phyloP scores from a whole-genome alignment of 2,329 filamentous ascomycete genomes.

The Camptophora hylomeconis region DNA sequence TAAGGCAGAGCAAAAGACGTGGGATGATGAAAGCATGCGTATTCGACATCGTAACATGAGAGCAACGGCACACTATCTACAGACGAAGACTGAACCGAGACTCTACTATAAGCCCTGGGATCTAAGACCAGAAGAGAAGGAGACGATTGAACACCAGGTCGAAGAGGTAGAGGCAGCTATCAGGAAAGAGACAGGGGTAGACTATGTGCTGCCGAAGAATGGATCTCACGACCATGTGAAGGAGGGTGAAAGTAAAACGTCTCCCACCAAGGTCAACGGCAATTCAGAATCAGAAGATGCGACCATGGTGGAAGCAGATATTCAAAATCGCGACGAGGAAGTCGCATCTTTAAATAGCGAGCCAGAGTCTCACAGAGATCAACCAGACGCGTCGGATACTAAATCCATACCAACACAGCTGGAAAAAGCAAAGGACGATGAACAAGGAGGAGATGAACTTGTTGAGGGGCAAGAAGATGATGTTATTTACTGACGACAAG shows the following conservation, averaged over 20 bases:
- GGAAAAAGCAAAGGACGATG: constrained; percentile 39
- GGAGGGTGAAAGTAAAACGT: constrained; percentile 16
- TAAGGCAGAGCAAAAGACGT: constrained; percentile 56
- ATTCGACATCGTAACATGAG: constrained; percentile 59
- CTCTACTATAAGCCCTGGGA: constrained; percentile 86
- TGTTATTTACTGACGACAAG: constrained; percentile 79
- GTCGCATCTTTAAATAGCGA: constrained; percentile 7
- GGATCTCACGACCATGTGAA: not conserved
- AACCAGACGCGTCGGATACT: constrained; percentile 20
- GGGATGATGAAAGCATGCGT: constrained; percentile 49
- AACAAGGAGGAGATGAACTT: constrained; percentile 63
- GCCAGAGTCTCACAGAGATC: constrained; percentile 10
- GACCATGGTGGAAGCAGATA: constrained; percentile 7
- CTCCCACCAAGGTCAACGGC: constrained; percentile 9
- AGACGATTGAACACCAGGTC: constrained; percentile 57
- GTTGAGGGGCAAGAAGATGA: constrained; percentile 80
- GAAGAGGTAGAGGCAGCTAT: constrained; percentile 51
- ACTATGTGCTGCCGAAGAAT: constrained; percentile 34
- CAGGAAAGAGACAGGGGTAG: constrained; percentile 51
- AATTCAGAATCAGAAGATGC: constrained; percentile 20
- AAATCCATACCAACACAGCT: constrained; percentile 23
- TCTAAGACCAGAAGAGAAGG: constrained; percentile 54
- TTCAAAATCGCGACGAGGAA: constrained; percentile 3
- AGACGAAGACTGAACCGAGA: constrained; percentile 56
- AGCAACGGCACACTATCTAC: constrained; percentile 57